Evolutionary conservation across 306 rosid genomes (phyloP), one percentile per base, ranked within the genome.

Genomic region (Malus sylvestris): DNA sequence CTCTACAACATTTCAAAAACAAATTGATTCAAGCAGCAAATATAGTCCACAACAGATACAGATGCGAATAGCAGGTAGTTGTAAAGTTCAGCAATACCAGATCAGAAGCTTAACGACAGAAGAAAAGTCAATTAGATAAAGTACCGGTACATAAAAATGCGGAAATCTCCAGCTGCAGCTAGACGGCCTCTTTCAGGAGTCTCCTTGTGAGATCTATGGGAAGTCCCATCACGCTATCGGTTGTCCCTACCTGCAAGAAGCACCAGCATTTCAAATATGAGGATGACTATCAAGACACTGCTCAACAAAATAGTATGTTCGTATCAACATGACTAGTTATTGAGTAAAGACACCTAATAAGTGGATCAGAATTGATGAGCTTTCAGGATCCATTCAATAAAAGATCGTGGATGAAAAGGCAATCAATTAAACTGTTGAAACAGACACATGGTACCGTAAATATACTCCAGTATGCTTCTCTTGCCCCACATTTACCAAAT

Each of bases 181-280:
- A 86, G 66, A 92, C 63, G 59, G 86, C 92, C 71, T 87, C 97
- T 83, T 85, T 82, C 33, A 95, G 67, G 58, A 95, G 98, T 73
- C 79, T 89, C 83, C 86, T 89, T 12, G 99, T 89, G 67, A 91
- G 81, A 57, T 82, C 82, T 86, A 87, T 91, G 30, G 97, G 99
- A 71, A 95, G 97, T 81, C 97, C 97, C 97, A 95, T 92, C 86
- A 95, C 97, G 27, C 99, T 95, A 82, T 92, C 99, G 1, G 90
- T 90, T 76, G 97, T 95, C 73, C 99, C 97, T 68, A 84, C 93
- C 96, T 95, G 97, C 87, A 83, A 5, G 67, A 72, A 35, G 79
- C 59, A 73, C 55, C 75, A 67, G 25, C 87, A 75, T 74, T 53
- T 44, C 58, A 68, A 80, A 73, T 40, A 55, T 55, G 42, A 38